A percentile compares a stretch with the other conserved stretches of the same genome.
Evolutionary conservation across 2,329 filamentous ascomycete genomes (phyloP).

Genomic region (Clonostachys rosea): DNA sequence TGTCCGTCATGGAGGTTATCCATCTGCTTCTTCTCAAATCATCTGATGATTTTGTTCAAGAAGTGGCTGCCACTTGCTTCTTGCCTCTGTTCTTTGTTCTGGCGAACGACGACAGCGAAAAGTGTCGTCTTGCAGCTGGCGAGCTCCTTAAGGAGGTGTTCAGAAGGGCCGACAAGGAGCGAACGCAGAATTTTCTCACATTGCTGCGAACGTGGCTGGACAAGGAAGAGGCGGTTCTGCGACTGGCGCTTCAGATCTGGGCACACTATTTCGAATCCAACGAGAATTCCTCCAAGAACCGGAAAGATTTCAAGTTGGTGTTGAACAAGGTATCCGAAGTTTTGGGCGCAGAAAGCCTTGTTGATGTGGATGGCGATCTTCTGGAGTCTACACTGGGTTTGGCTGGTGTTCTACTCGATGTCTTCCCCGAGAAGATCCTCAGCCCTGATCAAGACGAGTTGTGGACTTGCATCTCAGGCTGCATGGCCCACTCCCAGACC

Average conservation of each 20-base stretch:
- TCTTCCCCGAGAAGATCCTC: slow-evolving; percentile 61
- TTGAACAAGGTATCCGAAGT: slow-evolving; percentile 48
- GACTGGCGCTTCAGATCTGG: slow-evolving; percentile 76
- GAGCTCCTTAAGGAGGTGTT: slow-evolving; percentile 79
- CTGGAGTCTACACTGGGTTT: slow-evolving; percentile 70
- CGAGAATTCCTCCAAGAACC: slow-evolving; percentile 51
- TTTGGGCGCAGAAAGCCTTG: slow-evolving; percentile 47
- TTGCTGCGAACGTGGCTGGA: slow-evolving; percentile 73
- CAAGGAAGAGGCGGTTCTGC: slow-evolving; percentile 65
- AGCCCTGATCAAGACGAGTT: slow-evolving; percentile 54
- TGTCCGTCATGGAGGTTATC: slow-evolving; percentile 90
- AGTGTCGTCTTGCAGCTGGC: slow-evolving; percentile 78
- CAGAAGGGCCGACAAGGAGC: slow-evolving; percentile 69
- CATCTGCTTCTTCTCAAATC: slow-evolving; percentile 84
- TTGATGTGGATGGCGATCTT: slow-evolving; percentile 62
- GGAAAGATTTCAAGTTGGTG: slow-evolving; percentile 64
- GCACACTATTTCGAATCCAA: slow-evolving; percentile 75
- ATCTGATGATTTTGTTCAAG: slow-evolving; percentile 74
- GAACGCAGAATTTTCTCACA: slow-evolving; percentile 63
- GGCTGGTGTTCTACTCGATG: slow-evolving; percentile 61
- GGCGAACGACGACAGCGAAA: slow-evolving; percentile 81
- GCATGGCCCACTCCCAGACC: slow-evolving; percentile 66
- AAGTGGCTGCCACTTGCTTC: slow-evolving; percentile 78
- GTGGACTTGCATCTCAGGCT: slow-evolving; percentile 66
- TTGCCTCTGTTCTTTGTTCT: slow-evolving; percentile 80